These are phyloP conservation scores for Amanita pseudoporphyria DNA, from an alignment of 768 basidiomycete species.

Conservation along the genomic window DNA sequence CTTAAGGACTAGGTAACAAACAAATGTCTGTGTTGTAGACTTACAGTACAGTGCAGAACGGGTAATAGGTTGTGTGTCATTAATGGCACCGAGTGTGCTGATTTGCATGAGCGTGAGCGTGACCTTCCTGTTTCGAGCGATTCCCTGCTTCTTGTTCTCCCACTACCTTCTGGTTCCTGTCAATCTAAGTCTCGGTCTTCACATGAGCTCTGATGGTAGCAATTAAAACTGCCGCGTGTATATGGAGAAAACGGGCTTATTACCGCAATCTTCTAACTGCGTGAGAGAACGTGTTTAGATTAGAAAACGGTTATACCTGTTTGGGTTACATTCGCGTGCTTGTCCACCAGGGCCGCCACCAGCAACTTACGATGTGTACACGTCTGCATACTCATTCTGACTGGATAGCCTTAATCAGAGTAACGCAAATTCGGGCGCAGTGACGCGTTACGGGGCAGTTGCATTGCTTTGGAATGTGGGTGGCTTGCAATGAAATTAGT, in stretches of 20 bases:
- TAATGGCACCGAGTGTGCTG: too few relatives aligned
- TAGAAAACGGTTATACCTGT: neutral
- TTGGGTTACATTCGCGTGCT: neutral
- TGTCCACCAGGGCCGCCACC: neutral
- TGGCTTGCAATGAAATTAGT: too few relatives aligned
- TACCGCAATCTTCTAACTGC: neutral
- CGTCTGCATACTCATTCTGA: neutral
- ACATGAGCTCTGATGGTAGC: slow-evolving; percentile 1
- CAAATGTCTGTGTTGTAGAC: too few relatives aligned
- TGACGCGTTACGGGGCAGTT: too few relatives aligned
- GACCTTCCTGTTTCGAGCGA: neutral
- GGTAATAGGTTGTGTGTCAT: too few relatives aligned
- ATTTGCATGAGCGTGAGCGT: slow-evolving; percentile 2
- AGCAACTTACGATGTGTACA: neutral
- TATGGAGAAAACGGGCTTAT: neutral
- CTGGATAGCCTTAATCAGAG: too few relatives aligned
- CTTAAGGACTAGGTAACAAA: too few relatives aligned
- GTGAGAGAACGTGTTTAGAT: neutral
- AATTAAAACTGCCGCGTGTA: neutral
- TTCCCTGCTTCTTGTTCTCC: neutral
- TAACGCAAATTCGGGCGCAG: too few relatives aligned
- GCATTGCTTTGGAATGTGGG: too few relatives aligned
- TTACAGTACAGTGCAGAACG: too few relatives aligned
- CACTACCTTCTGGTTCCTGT: neutral
- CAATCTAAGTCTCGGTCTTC: slow-evolving; percentile 5